phyloP scores from a whole-genome alignment of 768 basidiomycete genomes.

The Dioszegia crocea region DNA sequence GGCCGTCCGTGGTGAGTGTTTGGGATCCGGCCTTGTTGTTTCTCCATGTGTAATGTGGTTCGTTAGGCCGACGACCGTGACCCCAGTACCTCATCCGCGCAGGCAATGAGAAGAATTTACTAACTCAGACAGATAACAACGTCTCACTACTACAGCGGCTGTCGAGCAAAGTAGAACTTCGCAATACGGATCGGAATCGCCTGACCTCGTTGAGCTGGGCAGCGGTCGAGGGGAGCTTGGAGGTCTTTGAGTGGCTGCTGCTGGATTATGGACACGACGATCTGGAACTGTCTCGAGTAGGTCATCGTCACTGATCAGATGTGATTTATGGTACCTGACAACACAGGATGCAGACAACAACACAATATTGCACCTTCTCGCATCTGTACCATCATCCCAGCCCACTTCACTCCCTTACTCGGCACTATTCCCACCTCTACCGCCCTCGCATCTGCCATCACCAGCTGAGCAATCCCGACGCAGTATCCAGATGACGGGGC shows the following conservation, averaged over 20 bases:
- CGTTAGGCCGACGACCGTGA: no score
- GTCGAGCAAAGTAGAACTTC: constrained; percentile 67
- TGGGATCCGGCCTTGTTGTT: no score
- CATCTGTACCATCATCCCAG: constrained; percentile 62
- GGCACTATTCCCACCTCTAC: constrained; percentile 17
- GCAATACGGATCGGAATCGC: constrained; percentile 79
- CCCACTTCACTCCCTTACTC: constrained; percentile 18
- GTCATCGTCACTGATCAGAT: constrained; percentile 31
- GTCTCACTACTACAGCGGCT: constrained; percentile 86
- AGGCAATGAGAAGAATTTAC: neutral
- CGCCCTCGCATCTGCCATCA: constrained; percentile 14
- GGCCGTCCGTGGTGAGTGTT: constrained; percentile 47
- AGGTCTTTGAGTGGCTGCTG: constrained; percentile 82
- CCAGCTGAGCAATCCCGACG: constrained; percentile 16
- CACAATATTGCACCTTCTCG: constrained; percentile 88
- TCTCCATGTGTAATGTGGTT: no score
- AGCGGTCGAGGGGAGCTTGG: constrained; percentile 78
- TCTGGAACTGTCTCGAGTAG: constrained; percentile 80
- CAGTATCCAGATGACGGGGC: constrained; percentile 76
- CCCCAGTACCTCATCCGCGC: no score
- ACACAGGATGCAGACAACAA: constrained; percentile 82
- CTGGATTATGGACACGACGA: constrained; percentile 85
- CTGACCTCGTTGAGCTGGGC: constrained; percentile 91
- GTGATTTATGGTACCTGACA: constrained; percentile 2
- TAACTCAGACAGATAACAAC: constrained; percentile 71